Base-by-base conservation (phyloP, 2,329 filamentous ascomycete species). In the Cryphonectria nitschkei region DNA sequence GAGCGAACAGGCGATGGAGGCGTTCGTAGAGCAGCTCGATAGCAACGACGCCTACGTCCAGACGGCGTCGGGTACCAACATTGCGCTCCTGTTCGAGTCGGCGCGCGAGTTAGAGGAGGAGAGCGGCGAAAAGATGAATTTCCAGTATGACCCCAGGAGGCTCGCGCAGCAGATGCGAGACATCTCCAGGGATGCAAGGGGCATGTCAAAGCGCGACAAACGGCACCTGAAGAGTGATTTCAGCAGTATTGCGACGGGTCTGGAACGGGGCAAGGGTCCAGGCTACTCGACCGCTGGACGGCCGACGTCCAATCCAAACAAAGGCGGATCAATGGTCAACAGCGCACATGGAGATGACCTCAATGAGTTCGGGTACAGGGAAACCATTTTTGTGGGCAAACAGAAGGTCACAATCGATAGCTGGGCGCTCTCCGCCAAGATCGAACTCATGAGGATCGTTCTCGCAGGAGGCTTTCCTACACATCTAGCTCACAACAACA, bases 21-120 rank as follows among this genome's bases (percentile, higher is more conserved):
- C 91, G 1, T 94, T 97, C 75, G 90, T 93, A 58, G 94, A 97
- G 64, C 94, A 97, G 80, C 90, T 97, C 26, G 90, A 95, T 72
- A 94, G 92, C 78, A 85, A 85, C 43, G 90, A 94, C 71, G 83
- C 89, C 0, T 84, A 87, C 11, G 92, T 97, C 0, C 93, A 96
- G 76, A 89, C 93, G 62, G 89, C 91, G 3, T 92, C 93, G 0
- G 93, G 92, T 3, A 88, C 92, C 77, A 93, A 93, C 78, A 94
- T 97, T 71, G 94, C 94, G 0, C 84, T 97, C 13, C 84, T 97
- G 14, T 95, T 93, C 76, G 94, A 97, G 79, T 92, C 92, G 73
- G 84, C 84, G 2, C 83, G 85, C 46, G 80, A 81, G 16, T 81
- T 85, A 70, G 83, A 87, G 73, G 81, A 84, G 32, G 83, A 84